Conservation (phyloP, 495 filamentous ascomycete genomes). For the Durotheca rogersii region DNA sequence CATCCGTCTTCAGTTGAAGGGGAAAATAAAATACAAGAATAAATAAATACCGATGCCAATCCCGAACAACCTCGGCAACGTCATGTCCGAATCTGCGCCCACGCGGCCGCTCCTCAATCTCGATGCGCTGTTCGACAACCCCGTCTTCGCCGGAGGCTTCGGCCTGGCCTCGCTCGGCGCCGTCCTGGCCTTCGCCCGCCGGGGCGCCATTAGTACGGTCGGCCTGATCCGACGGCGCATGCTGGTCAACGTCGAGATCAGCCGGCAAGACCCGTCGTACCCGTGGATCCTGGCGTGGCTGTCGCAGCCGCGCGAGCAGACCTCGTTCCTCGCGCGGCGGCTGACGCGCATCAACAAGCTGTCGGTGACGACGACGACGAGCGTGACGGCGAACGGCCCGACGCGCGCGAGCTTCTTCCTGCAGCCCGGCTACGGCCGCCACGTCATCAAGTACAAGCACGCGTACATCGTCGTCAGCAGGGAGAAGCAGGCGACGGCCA, state of each 20-base stretch:
- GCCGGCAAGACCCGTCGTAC: slow-evolving; percentile 87
- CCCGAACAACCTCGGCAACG: slow-evolving; percentile 9
- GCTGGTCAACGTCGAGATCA: slow-evolving; percentile 94
- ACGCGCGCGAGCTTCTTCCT: slow-evolving; percentile 78
- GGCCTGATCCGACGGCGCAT: slow-evolving; percentile 76
- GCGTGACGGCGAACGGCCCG: slow-evolving; percentile 63
- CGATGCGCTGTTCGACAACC: slow-evolving; percentile 56
- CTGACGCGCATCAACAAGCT: slow-evolving; percentile 53
- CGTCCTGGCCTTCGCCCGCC: slow-evolving; percentile 71
- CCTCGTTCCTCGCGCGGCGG: slow-evolving; percentile 46
- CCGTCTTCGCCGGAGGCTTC: slow-evolving; percentile 63
- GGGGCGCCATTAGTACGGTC: slow-evolving; percentile 65
- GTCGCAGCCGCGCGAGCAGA: slow-evolving; percentile 68
- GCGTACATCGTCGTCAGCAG: slow-evolving; percentile 80
- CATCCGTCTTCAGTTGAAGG: too few species aligned
- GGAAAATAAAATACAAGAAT: too few species aligned
- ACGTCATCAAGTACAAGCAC: slow-evolving; percentile 81
- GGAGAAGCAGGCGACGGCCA: slow-evolving; percentile 71
- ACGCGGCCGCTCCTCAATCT: slow-evolving; percentile 41
- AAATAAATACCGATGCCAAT: neutral
- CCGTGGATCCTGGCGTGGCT: slow-evolving; percentile 95
- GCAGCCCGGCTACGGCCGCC: slow-evolving; percentile 85
- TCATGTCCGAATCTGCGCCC: slow-evolving; percentile 32
- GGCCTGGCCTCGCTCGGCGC: slow-evolving; percentile 88
- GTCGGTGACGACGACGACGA: slow-evolving; percentile 51